phyloP scores from a whole-genome alignment of 148 eudicot genomes.

The Spergularia bocconei region DNA sequence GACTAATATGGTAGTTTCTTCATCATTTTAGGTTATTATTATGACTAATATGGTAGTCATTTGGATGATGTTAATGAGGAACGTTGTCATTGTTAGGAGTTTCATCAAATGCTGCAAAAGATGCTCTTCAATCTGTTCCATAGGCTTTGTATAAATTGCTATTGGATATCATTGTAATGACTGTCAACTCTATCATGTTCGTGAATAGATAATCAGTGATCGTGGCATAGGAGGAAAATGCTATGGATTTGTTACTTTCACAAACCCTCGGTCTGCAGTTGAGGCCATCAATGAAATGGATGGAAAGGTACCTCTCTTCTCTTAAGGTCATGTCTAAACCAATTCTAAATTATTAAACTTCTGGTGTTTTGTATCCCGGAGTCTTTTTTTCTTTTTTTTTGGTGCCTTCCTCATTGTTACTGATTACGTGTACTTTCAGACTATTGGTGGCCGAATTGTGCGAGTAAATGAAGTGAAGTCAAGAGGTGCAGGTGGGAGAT shows the following conservation, averaged over 20 bases:
- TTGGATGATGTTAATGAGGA: no score
- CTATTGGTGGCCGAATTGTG: conserved; percentile 78
- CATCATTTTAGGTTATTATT: no score
- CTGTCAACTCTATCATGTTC: neutral
- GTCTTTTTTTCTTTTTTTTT: neutral
- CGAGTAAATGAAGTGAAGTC: conserved; percentile 76
- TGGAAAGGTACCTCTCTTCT: conserved; percentile 45
- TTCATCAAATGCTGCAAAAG: neutral
- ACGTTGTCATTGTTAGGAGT: neutral
- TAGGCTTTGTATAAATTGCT: neutral
- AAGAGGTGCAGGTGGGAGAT: conserved; percentile 49
- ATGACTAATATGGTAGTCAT: no score
- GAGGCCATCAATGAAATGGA: conserved; percentile 90
- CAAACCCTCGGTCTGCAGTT: conserved; percentile 70
- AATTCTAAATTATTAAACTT: neutral
- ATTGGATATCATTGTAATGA: neutral
- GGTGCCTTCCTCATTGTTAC: neutral
- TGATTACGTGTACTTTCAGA: conserved; percentile 35
- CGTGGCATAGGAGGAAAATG: conserved; percentile 75
- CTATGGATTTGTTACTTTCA: conserved; percentile 89
- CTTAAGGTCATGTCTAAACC: neutral
- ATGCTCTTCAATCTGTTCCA: neutral
- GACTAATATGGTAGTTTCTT: no score
- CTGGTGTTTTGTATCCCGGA: neutral
- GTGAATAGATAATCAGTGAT: conserved; percentile 65